Evolutionary conservation across 2,329 filamentous ascomycete genomes (phyloP).

Genomic region (Xylariaceae sp.): DNA sequence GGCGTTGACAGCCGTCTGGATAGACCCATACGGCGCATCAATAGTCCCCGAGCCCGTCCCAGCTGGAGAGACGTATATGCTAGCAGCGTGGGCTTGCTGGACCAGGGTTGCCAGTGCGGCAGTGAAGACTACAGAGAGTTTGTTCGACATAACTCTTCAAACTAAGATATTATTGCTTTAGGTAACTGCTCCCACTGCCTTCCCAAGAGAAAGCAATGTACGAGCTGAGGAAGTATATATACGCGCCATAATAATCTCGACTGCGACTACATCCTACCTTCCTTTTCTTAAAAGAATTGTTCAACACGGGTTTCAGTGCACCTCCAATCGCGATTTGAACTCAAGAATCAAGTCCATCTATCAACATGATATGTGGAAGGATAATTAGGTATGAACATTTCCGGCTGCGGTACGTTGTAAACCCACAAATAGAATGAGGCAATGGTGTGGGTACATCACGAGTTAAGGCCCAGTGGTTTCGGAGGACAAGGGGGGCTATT

Average conservation of each 20-base stretch:
- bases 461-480: conserved; percentile 11
- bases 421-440: conserved; percentile 23
- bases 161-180: not conserved
- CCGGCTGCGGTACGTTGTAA: conserved; percentile 17
- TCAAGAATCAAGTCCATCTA: not conserved
- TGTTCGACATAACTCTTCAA: conserved; percentile 13
- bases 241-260: not conserved
- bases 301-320: not conserved
- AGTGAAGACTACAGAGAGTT: not conserved
- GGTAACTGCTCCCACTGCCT: not conserved
- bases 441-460: conserved; percentile 9
- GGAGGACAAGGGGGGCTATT: conserved; percentile 6
- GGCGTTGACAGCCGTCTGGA: conserved; percentile 53
- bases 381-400: conserved; percentile 1
- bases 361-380: not conserved
- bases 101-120: conserved; percentile 1
- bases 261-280: not conserved
- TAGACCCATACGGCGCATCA: conserved; percentile 51
- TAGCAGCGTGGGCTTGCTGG: conserved; percentile 34
- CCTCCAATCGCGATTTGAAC: not conserved
- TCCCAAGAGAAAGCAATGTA: not conserved
- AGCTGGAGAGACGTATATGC: conserved; percentile 54
- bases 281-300: not conserved
- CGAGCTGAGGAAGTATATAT: conserved; percentile 9
- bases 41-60: conserved; percentile 50